These are phyloP conservation scores for Cyclotella baltica DNA, from an alignment of 108 stramenopile genomes.

Conservation along the genomic window DNA sequence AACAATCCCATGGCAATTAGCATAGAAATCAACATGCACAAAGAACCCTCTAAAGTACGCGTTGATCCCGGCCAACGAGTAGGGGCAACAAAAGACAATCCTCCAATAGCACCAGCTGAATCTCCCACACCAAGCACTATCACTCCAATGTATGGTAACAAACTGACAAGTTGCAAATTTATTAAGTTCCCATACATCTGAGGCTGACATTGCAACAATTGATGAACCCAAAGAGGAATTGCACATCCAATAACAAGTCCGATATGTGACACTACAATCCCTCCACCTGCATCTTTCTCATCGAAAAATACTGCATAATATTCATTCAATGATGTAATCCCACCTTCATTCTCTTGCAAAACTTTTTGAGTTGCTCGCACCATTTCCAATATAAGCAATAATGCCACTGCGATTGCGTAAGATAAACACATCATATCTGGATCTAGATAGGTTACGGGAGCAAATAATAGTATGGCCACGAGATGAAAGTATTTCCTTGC, in stretches of 20 bases:
- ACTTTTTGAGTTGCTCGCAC: slow-evolving; percentile 31
- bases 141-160: slow-evolving; percentile 65
- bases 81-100: slow-evolving; percentile 38
- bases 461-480: slow-evolving; percentile 75
- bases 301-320: slow-evolving; percentile 59
- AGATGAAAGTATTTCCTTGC: slow-evolving; percentile 87
- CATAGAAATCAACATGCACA: slow-evolving; percentile 82
- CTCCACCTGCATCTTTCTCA: slow-evolving; percentile 55
- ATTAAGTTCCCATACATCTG: not conserved
- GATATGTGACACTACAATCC: slow-evolving; percentile 74
- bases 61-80: slow-evolving; percentile 59
- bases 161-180: not conserved
- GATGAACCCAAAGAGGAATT: slow-evolving; percentile 67
- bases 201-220: slow-evolving; percentile 26
- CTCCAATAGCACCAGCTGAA: slow-evolving; percentile 76
- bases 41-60: slow-evolving; percentile 79
- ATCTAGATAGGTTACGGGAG: slow-evolving; percentile 60
- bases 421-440: slow-evolving; percentile 77
- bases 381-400: slow-evolving; percentile 70
- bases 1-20: slow-evolving; percentile 11
- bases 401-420: slow-evolving; percentile 75
- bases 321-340: slow-evolving; percentile 32
- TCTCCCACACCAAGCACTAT: slow-evolving; percentile 82
- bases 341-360: slow-evolving; percentile 8
- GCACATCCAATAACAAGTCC: slow-evolving; percentile 83